These are phyloP conservation scores for Thermochaetoides thermophila DNA, from an alignment of 495 filamentous ascomycete species.

Conservation along the genomic window DNA sequence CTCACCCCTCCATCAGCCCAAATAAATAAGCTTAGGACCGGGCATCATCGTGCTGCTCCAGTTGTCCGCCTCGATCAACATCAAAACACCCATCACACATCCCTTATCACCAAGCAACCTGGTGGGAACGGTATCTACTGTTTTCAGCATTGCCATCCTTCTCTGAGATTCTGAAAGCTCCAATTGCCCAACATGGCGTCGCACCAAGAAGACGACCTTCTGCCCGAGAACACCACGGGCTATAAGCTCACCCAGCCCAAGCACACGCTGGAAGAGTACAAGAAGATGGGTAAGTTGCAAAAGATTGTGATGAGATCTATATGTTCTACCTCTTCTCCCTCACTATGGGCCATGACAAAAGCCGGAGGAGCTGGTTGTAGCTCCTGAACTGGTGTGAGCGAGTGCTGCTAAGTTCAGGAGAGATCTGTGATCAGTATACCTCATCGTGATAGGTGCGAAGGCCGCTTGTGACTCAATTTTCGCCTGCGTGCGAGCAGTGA, in stretches of 20 bases:
- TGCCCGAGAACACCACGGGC: slow-evolving; percentile 74
- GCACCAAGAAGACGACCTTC: slow-evolving; percentile 71
- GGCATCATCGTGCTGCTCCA: slow-evolving; percentile 6
- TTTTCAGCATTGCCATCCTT: no score
- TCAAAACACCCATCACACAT: no score
- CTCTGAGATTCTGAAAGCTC: no score
- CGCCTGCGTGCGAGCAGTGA: no score
- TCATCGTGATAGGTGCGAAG: no score
- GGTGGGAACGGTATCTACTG: no score
- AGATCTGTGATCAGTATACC: neutral
- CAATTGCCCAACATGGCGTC: slow-evolving; percentile 53
- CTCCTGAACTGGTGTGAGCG: neutral
- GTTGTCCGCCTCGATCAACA: no score
- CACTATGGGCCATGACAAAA: neutral
- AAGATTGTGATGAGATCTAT: neutral
- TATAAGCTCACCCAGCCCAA: slow-evolving; percentile 93
- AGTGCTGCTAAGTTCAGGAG: slow-evolving; percentile 1
- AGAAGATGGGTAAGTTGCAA: slow-evolving; percentile 63
- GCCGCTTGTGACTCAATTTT: no score
- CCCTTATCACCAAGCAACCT: no score
- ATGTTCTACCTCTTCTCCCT: slow-evolving; percentile 4
- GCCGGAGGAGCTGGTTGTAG: neutral
- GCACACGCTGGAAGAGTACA: slow-evolving; percentile 88
- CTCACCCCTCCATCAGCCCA: slow-evolving; percentile 11
- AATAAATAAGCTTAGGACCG: slow-evolving; percentile 16